These are phyloP conservation scores for Boletus fagicola DNA, from an alignment of 768 basidiomycete genomes.

Conservation along the genomic window DNA sequence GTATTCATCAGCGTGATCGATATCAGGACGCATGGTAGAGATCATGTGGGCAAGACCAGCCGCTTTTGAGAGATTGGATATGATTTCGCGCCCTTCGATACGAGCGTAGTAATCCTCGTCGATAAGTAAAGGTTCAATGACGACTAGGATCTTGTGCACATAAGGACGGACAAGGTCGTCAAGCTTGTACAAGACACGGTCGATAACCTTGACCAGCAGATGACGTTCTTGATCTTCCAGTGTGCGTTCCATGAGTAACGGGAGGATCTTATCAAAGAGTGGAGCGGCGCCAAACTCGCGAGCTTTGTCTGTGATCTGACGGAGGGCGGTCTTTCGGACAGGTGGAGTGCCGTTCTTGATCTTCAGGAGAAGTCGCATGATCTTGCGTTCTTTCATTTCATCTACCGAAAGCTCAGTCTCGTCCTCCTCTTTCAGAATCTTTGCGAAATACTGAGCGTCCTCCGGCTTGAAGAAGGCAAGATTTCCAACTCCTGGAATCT, in stretches of 20 bases:
- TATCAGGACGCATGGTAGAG: constrained; percentile 99
- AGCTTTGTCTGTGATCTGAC: constrained; percentile 99
- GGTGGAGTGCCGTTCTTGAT: constrained; percentile 99
- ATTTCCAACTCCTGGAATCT: constrained; percentile 96
- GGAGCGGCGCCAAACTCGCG: constrained; percentile 98
- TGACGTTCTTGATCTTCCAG: constrained; percentile 99
- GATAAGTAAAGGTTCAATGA: constrained; percentile 97
- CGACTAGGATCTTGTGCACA: constrained; percentile 98
- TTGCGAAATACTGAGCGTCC: constrained; percentile 97
- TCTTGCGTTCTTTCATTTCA: constrained; percentile 99
- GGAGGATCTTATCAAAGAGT: constrained; percentile 96
- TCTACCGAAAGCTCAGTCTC: constrained; percentile 91
- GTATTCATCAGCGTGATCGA: constrained; percentile 99
- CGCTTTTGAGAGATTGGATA: constrained; percentile 97
- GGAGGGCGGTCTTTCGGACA: constrained; percentile 93
- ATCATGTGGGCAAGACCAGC: constrained; percentile 99
- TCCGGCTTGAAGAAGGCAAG: constrained; percentile 98
- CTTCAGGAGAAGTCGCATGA: constrained; percentile 95
- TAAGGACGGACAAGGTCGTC: constrained; percentile 99
- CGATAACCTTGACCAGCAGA: constrained; percentile 97
- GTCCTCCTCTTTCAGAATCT: constrained; percentile 93
- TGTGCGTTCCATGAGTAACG: constrained; percentile 95
- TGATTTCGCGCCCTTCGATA: constrained; percentile 98
- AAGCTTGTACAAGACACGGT: constrained; percentile 96
- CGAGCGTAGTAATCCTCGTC: constrained; percentile 97